Conservation (phyloP, 306 rosid species). For the Lagenaria siceraria region DNA sequence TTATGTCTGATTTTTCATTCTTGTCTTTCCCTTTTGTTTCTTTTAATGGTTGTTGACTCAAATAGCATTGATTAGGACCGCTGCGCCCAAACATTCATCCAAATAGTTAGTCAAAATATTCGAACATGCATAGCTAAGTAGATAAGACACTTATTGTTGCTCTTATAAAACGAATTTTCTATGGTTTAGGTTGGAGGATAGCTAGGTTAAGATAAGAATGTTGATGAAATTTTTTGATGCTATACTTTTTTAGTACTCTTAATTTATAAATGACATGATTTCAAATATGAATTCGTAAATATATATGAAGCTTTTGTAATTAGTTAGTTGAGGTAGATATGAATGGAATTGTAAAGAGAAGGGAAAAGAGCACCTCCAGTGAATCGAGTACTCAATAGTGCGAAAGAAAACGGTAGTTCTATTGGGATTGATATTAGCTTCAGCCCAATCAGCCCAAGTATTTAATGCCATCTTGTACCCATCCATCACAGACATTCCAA, state of each 20-base stretch:
- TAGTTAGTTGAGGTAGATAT: too few relatives aligned
- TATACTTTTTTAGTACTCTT: too few relatives aligned
- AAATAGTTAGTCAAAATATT: neutral
- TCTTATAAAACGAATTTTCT: too few relatives aligned
- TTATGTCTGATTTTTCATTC: slow-evolving; percentile 44
- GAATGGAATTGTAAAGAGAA: too few relatives aligned
- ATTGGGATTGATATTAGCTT: slow-evolving; percentile 33
- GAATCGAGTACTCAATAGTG: slow-evolving; percentile 34
- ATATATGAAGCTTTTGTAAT: too few relatives aligned
- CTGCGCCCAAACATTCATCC: slow-evolving; percentile 24
- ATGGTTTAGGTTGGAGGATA: too few relatives aligned
- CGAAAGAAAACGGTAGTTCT: slow-evolving; percentile 65
- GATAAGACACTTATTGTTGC: neutral
- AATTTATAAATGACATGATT: too few relatives aligned
- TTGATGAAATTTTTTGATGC: too few relatives aligned
- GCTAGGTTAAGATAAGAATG: too few relatives aligned
- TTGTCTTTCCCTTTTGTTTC: slow-evolving; percentile 38
- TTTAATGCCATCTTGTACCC: slow-evolving; percentile 52
- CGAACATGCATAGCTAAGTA: neutral
- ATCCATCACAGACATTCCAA: slow-evolving; percentile 52
- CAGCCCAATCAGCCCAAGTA: slow-evolving; percentile 76
- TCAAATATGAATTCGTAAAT: too few relatives aligned
- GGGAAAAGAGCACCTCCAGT: too few relatives aligned
- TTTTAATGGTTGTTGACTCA: slow-evolving; percentile 32
- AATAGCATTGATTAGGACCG: slow-evolving; percentile 28